Base-by-base conservation (phyloP, 345 rosid species). In the Bruguiera gymnorhiza region DNA sequence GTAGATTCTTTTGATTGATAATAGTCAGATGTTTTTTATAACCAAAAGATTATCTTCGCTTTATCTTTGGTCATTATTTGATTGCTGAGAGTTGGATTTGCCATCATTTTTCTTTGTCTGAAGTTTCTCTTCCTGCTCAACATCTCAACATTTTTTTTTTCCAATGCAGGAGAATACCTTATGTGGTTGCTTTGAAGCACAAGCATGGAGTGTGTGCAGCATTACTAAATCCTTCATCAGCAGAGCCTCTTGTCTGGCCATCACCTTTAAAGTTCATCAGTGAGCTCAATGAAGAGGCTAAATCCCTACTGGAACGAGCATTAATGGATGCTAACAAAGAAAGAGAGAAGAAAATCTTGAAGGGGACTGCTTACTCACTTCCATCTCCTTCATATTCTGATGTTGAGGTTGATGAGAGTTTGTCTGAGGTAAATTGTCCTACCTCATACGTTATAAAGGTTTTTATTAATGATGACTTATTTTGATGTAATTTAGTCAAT, bases 211-310 rank as follows among this genome's bases (percentile, higher is more conserved):
- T 86, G 19, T 92, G 97, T 82, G 96, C 96, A 2, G 97, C 98
- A 3, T 77, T 95, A 75, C 77, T 95, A 43, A 89, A 96, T 69
- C 99, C 99, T 8, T 78, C 95, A 20, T 90, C 99, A 4, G 93
- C 98, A 19, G 99, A 92, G 78, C 99, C 99, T 65, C 90, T 96
- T 21, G 97, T 96, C 46, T 96, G 99, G 99, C 99, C 99, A 36
- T 85, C 98, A 0, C 98, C 99, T 15, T 82, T 96, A 57, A 96
- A 96, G 75, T 96, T 96, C 86, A 92, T 96, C 74, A 88, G 96
- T 20, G 99, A 95, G 75, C 90, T 95, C 63, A 85, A 88, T 65
- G 86, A 84, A 7, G 99, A 92, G 61, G 97, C 98, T 0, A 92
- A 92, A 74, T 81, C 81, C 4, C 83, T 95, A 9, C 68, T 95